Evolutionary conservation across 2,329 filamentous ascomycete genomes (phyloP).

Genomic region (Aspergillus pseudotamarii): DNA sequence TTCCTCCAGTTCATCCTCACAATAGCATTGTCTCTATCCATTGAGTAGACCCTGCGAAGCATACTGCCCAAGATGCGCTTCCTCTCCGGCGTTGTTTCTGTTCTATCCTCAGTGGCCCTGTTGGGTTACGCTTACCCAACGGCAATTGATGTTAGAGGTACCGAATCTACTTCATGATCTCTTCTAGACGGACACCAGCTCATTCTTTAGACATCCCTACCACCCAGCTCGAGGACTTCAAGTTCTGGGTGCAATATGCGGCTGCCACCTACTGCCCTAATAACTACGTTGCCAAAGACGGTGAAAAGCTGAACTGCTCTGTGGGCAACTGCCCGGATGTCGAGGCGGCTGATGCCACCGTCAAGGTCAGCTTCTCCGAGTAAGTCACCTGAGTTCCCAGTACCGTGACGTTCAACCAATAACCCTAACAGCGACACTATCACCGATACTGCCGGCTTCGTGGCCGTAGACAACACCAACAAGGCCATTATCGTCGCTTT

Average conservation of each 20-base stretch:
- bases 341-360: conserved; percentile 33
- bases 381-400: conserved; percentile 22
- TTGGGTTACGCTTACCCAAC: neutral
- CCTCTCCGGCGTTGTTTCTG: neutral
- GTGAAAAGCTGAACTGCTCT: conserved; percentile 46
- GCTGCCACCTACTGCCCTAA: conserved; percentile 53
- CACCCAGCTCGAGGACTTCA: conserved; percentile 27
- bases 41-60: neutral
- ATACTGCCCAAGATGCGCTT: neutral
- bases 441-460: conserved; percentile 51
- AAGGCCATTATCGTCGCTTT: conserved; percentile 40
- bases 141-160: neutral
- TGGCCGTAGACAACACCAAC: conserved; percentile 52
- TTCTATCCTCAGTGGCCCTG: neutral
- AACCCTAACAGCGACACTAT: conserved; percentile 17
- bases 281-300: conserved; percentile 47
- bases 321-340: conserved; percentile 50
- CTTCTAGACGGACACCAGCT: neutral
- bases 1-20: neutral
- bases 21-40: neutral
- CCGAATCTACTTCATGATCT: too few species aligned
- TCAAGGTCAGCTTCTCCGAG: conserved; percentile 52
- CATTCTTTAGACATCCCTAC: neutral
- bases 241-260: conserved; percentile 54
- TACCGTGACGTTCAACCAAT: neutral